These are phyloP conservation scores for Gossypium aridum DNA, from an alignment of 441 rosid species.

Conservation along the genomic window DNA sequence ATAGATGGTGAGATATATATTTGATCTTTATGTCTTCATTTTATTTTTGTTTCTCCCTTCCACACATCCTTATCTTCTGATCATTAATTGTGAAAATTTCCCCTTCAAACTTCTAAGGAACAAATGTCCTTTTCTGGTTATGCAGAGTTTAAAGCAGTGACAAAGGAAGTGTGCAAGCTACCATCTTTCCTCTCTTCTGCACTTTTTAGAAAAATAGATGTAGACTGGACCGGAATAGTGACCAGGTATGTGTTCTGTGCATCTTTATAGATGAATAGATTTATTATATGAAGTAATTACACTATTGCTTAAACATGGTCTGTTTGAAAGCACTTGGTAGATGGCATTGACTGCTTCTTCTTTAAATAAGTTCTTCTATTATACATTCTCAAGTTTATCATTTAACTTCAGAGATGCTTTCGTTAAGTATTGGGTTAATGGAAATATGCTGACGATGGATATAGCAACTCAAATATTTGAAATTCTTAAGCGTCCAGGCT, in stretches of 20 bases:
- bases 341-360: neutral
- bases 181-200: conserved; percentile 53
- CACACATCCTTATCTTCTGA: neutral
- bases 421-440: conserved; percentile 51
- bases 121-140: conserved; percentile 13
- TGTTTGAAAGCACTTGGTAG: neutral
- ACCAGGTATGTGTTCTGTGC: conserved; percentile 32
- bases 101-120: neutral
- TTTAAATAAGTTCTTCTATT: neutral
- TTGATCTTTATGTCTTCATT: conserved; percentile 1
- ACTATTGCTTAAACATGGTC: neutral
- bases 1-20: conserved; percentile 39
- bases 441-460: conserved; percentile 50
- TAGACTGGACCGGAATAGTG: conserved; percentile 29
- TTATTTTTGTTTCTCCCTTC: neutral
- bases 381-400: conserved; percentile 6
- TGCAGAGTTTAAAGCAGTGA: conserved; percentile 57
- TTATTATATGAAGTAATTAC: neutral
- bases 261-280: neutral
- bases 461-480: conserved; percentile 39
- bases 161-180: conserved; percentile 59
- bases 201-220: conserved; percentile 54
- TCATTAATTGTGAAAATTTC: neutral
- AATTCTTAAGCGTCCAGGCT: conserved; percentile 49
- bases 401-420: conserved; percentile 48